Evolutionary conservation across 495 filamentous ascomycete species (phyloP).

Genomic region (Neurospora sp.): DNA sequence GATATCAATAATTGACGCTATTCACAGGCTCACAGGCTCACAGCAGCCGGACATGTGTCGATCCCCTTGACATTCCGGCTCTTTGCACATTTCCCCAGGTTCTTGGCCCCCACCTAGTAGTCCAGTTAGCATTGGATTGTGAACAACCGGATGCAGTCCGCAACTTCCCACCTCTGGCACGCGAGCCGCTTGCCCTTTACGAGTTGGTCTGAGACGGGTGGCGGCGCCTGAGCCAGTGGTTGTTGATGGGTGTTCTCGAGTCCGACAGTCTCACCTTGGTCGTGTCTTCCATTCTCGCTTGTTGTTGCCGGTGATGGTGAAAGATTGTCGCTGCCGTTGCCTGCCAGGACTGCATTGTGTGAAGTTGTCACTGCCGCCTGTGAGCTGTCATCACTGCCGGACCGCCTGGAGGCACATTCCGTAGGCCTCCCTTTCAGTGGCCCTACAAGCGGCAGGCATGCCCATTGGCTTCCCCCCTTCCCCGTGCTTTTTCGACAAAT

Average conservation of each 20-base stretch:
- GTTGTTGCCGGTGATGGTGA: neutral
- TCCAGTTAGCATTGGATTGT: neutral
- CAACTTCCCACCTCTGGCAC: neutral
- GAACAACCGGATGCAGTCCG: neutral
- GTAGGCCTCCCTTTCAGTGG: neutral
- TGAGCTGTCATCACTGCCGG: neutral
- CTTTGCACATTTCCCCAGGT: neutral
- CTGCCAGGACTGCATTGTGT: neutral
- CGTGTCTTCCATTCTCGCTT: neutral
- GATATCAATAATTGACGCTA: neutral
- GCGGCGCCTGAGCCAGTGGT: neutral
- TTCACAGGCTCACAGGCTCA: neutral
- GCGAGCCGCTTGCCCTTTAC: neutral
- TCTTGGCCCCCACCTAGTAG: neutral
- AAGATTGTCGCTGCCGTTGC: neutral
- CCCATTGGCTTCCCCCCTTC: neutral
- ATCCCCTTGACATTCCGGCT: neutral
- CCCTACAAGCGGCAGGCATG: neutral
- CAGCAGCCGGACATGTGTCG: neutral
- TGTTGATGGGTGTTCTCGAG: neutral
- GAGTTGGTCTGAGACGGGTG: neutral
- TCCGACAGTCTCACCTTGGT: neutral
- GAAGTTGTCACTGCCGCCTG: neutral
- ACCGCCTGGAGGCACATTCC: neutral
- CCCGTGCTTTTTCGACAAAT: neutral